Evolutionary conservation across 2,329 filamentous ascomycete species (phyloP).

Genomic region (Endocalyx cinctus): DNA sequence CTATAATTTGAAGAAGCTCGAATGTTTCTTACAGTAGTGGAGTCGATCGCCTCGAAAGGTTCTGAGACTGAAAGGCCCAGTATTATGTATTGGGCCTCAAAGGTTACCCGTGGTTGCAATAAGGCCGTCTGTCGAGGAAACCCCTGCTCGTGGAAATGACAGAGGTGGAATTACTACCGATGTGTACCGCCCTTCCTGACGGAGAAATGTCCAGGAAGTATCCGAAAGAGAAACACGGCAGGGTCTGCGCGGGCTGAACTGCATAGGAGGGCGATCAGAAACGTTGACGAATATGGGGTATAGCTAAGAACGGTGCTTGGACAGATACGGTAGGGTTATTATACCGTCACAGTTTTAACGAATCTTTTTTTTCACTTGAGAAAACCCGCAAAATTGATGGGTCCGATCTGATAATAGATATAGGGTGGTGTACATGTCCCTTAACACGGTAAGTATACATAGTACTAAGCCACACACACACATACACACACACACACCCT

Average conservation of each 20-base stretch:
- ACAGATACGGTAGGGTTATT: slow-evolving; percentile 35
- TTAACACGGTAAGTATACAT: slow-evolving; percentile 26
- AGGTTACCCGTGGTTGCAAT: slow-evolving; percentile 35
- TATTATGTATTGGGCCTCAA: slow-evolving; percentile 37
- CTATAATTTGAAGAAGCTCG: slow-evolving; percentile 34
- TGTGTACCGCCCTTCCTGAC: slow-evolving; percentile 36
- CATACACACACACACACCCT: no score
- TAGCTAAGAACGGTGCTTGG: slow-evolving; percentile 35
- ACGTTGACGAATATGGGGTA: slow-evolving; percentile 24
- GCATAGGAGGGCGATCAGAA: slow-evolving; percentile 18
- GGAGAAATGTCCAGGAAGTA: slow-evolving; percentile 44
- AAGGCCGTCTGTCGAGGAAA: slow-evolving; percentile 33
- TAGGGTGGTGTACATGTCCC: no score
- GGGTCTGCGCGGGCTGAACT: slow-evolving; percentile 34
- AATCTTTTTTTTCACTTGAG: slow-evolving; percentile 30
- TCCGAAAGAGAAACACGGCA: slow-evolving; percentile 36
- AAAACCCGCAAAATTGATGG: slow-evolving; percentile 30
- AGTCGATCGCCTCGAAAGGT: slow-evolving; percentile 35
- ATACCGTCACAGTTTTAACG: slow-evolving; percentile 29
- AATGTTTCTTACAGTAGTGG: slow-evolving; percentile 35
- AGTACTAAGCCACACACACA: slow-evolving; percentile 36
- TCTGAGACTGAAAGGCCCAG: slow-evolving; percentile 34
- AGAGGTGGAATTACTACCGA: slow-evolving; percentile 45
- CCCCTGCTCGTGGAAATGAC: slow-evolving; percentile 36
- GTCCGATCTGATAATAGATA: slow-evolving; percentile 25